phyloP scores from a whole-genome alignment of 192 early-diverging fungal species.

The Coemansia brasiliensis region DNA sequence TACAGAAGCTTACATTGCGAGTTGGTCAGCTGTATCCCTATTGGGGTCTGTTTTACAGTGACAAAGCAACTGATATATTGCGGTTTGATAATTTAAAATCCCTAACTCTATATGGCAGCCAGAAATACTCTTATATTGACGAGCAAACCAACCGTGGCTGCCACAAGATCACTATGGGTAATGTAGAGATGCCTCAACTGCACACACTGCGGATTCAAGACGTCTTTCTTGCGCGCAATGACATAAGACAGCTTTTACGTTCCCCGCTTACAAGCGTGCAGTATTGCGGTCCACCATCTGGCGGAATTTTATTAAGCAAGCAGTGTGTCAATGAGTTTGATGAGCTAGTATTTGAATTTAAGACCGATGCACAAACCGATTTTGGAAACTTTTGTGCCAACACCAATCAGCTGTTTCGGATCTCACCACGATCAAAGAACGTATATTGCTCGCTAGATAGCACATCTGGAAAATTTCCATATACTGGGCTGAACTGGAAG shows the following conservation, averaged over 20 bases:
- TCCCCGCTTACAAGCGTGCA: not conserved
- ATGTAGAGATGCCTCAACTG: not conserved
- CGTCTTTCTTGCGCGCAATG: not conserved
- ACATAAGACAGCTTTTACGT: not conserved
- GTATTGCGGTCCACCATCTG: not conserved
- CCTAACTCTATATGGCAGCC: not conserved
- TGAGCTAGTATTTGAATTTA: slow-evolving; percentile 3
- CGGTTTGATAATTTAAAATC: not conserved
- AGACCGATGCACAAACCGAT: too few relatives aligned
- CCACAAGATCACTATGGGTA: not conserved
- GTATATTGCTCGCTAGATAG: slow-evolving; percentile 6
- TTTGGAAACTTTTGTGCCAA: too few relatives aligned
- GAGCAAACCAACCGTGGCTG: not conserved
- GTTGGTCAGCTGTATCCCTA: not conserved
- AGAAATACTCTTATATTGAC: not conserved
- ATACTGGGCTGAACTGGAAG: not conserved
- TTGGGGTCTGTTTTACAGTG: not conserved
- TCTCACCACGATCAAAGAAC: not conserved
- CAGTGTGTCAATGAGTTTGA: too few relatives aligned
- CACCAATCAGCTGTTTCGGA: not conserved
- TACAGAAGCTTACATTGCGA: not conserved
- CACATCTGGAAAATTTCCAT: not conserved
- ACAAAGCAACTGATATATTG: not conserved
- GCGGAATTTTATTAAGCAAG: not conserved
- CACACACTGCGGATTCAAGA: not conserved